A percentile compares a stretch with the other conserved stretches of the same genome.
Evolutionary conservation across 345 rosid genomes (phyloP).

Genomic region (Gossypium rotundifolium): DNA sequence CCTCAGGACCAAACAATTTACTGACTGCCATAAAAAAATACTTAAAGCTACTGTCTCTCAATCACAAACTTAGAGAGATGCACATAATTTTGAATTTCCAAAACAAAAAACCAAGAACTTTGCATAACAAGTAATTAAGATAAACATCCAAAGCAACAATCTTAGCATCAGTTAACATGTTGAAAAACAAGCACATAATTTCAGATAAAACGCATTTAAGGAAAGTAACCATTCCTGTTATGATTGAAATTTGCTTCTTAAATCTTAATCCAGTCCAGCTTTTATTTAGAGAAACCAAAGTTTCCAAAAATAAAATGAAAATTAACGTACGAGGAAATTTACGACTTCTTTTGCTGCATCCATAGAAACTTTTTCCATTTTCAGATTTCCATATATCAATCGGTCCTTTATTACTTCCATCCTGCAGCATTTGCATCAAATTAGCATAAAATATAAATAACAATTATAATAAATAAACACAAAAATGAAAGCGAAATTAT

Average conservation of each 20-base stretch:
- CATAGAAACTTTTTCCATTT: conserved; percentile 50
- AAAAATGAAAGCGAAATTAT: neutral
- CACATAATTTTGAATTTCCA: neutral
- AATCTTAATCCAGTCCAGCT: neutral
- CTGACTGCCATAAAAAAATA: neutral
- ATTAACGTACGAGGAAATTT: conserved; percentile 54
- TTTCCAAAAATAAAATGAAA: neutral
- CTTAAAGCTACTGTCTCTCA: neutral
- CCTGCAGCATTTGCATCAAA: conserved; percentile 31
- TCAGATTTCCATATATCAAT: conserved; percentile 91
- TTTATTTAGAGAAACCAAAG: neutral
- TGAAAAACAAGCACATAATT: neutral
- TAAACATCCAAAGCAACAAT: neutral
- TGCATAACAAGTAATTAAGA: neutral
- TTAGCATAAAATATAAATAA: neutral
- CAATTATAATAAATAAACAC: neutral
- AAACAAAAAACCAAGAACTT: neutral
- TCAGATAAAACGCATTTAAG: neutral
- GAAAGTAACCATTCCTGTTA: neutral
- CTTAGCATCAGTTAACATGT: neutral
- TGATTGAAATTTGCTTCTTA: neutral
- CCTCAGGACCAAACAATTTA: neutral
- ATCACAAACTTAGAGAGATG: neutral
- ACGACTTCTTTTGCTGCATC: conserved; percentile 80
- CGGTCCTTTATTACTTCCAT: conserved; percentile 40